Evolutionary conservation across 345 rosid species (phyloP), one percentile per base, ranked within the genome.

Genomic region (Kandelia obovata): DNA sequence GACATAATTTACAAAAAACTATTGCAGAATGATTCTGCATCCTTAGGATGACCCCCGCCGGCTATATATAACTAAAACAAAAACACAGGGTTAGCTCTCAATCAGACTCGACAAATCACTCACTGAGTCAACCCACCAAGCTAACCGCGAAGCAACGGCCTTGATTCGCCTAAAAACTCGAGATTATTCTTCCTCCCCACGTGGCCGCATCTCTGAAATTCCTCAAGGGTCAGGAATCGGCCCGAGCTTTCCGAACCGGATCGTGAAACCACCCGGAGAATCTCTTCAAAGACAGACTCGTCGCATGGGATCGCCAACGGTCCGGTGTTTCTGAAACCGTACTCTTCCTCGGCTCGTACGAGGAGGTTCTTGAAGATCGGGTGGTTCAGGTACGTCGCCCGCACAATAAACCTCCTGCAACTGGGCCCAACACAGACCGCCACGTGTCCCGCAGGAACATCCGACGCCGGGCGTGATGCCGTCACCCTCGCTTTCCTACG

Each of bases 371-470:
- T 72, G 80, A 95, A 92, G 46, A 88, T 81, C 1, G 97, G 99
- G 71, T 92, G 96, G 78, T 95, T 92, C 13, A 95, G 89, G 85
- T 83, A 78, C 70, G 89, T 83, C 21, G 92, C 91, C 0, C 88
- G 92, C 1, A 95, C 86, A 43, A 95, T 73, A 63, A 84, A 95
- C 76, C 96, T 77, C 65, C 75, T 80, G 51, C 76, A 71, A 25
- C 80, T 78, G 58, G 37, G 65, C 1, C 97, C 99, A 2, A 92
- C 97, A 68, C 82, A 70, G 51, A 94, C 76, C 0, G 99, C 97
- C 35, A 94, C 83, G 85, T 94, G 96, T 0, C 99, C 97, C 0
- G 84, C 80, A 0, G 99, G 97, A 1, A 94, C 96, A 31, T 85
- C 92, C 9, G 88, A 55, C 20, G 91, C 86, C 1, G 87, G 49